These are phyloP conservation scores for Pseudopithomyces maydicus DNA, from an alignment of 2,329 filamentous ascomycete genomes.

Conservation along the genomic window DNA sequence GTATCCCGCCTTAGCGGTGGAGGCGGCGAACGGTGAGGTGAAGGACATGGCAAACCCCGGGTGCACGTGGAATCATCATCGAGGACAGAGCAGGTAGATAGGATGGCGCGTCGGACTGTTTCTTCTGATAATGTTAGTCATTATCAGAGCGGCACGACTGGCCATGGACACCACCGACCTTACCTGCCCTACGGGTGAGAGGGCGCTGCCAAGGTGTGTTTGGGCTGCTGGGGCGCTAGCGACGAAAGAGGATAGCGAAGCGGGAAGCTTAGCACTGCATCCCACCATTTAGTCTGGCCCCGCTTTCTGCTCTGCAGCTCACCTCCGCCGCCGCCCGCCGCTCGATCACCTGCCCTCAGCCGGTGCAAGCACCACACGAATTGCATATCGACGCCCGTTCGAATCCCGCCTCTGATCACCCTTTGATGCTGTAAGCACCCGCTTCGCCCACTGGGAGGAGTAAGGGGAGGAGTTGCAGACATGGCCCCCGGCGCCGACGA, in stretches of 20 bases:
- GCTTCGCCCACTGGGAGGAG: slow-evolving; percentile 14
- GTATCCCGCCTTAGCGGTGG: slow-evolving; percentile 74
- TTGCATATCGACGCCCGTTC: slow-evolving; percentile 20
- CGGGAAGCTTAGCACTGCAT: neutral
- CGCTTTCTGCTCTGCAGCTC: slow-evolving; percentile 4
- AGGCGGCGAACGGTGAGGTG: slow-evolving; percentile 75
- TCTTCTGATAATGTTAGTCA: neutral
- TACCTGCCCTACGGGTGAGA: too few species aligned
- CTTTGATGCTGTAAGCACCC: slow-evolving; percentile 20
- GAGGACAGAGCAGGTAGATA: neutral
- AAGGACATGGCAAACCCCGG: slow-evolving; percentile 30
- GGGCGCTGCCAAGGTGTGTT: neutral
- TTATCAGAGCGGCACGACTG: neutral
- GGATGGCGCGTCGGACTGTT: too few species aligned
- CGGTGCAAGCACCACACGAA: neutral
- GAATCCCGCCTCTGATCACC: slow-evolving; percentile 21
- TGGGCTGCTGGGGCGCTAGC: neutral
- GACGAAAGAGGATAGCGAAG: neutral
- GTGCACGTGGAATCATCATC: neutral
- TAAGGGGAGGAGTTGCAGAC: slow-evolving; percentile 22
- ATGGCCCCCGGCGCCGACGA: slow-evolving; percentile 56
- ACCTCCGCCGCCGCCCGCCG: neutral
- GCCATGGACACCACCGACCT: too few species aligned
- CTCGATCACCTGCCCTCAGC: slow-evolving; percentile 3
- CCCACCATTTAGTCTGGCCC: neutral